These are phyloP conservation scores for Pseudozyma thailandica DNA, from an alignment of 1,284 basidiomycete species.

Conservation along the genomic window DNA sequence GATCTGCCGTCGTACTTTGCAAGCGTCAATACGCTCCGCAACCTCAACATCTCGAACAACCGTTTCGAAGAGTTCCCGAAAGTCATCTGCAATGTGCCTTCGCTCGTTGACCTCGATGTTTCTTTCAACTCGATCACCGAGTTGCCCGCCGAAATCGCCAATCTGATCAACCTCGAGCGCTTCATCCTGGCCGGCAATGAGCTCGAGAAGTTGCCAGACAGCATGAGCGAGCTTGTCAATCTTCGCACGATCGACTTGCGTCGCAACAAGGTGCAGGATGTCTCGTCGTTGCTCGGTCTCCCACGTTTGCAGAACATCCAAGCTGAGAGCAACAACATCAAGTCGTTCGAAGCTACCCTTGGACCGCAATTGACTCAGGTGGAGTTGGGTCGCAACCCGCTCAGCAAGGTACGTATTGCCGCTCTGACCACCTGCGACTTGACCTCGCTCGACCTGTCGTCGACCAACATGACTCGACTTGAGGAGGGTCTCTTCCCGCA, in stretches of 20 bases:
- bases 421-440: constrained; percentile 74
- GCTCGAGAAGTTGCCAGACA: constrained; percentile 57
- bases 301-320: constrained; percentile 57
- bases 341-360: constrained; percentile 56
- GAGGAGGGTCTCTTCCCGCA: constrained; percentile 72
- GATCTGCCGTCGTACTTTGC: constrained; percentile 87
- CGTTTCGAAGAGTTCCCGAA: constrained; percentile 84
- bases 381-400: constrained; percentile 62
- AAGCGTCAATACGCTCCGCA: constrained; percentile 77
- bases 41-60: constrained; percentile 96
- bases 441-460: constrained; percentile 85
- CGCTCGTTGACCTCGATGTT: constrained; percentile 85
- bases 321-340: constrained; percentile 64
- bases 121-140: constrained; percentile 91
- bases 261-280: constrained; percentile 59
- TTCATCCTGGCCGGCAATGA: constrained; percentile 63
- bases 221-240: constrained; percentile 51
- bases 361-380: constrained; percentile 49
- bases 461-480: constrained; percentile 87
- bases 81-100: constrained; percentile 80
- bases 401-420: constrained; percentile 57
- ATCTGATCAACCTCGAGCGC: constrained; percentile 70
- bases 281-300: constrained; percentile 55
- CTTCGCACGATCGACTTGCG: constrained; percentile 63
- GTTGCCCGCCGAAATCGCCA: constrained; percentile 83